Base-by-base conservation (phyloP, 345 rosid species). In the Limnanthes douglasii region DNA sequence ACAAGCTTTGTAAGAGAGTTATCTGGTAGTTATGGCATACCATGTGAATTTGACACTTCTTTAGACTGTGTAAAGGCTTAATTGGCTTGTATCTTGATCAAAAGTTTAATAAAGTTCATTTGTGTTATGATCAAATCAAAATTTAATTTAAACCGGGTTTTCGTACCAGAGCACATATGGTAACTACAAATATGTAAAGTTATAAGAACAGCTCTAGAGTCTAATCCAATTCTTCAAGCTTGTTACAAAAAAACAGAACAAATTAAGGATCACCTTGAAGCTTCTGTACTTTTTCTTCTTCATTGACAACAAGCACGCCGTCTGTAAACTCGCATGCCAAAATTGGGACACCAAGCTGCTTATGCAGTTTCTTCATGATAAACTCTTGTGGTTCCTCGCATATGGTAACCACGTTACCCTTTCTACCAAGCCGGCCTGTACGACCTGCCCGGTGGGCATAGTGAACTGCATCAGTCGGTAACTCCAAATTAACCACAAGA, bases 401-500 rank as follows among this genome's bases (percentile, higher is more conserved):
- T 18, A 84, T 69, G 20, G 75, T 72, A 18, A 84, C 78, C 58
- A 90, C 95, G 11, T 53, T 66, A 25, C 95, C 95, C 67, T 58
- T 80, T 62, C 95, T 70, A 11, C 98, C 95, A 42, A 84, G 81
- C 62, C 85, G 50, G 12, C 94, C 94, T 0, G 92, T 77, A 46
- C 95, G 61, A 41, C 98, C 95, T 33, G 93, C 95, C 31, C 93
- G 64, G 54, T 88, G 97, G 4, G 86, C 93, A 48, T 75, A 79
- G 46, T 84, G 95, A 38, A 79, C 63, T 6, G 83, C 55, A 39
- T 79, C 94, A 0, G 85, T 75, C 5, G 92, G 95, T 46, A 84
- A 63, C 31, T 68, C 94, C 22, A 90, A 69, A 69, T 80, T 84
- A 36, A 84, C 82, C 51, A 84, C 95, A 8, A 84, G 76, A 46